Evolutionary conservation across 2,329 filamentous ascomycete genomes (phyloP).

Genomic region (Tolypocladium ovalisporum): DNA sequence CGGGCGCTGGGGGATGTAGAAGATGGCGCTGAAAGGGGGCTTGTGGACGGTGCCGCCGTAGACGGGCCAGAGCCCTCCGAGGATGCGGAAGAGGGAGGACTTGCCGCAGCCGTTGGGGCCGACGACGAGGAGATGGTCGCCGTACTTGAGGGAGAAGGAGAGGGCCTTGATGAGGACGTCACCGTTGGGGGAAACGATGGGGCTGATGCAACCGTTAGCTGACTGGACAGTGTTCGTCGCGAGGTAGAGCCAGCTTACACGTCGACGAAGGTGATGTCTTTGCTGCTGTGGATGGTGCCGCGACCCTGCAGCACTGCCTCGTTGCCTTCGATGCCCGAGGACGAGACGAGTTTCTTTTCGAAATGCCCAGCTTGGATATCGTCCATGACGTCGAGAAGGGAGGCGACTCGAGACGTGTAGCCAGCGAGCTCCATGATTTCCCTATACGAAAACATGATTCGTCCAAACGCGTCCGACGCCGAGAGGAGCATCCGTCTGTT

Average conservation of each 20-base stretch:
- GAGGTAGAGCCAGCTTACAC: constrained; percentile 41
- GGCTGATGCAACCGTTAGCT: constrained; percentile 29
- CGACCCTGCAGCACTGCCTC: constrained; percentile 72
- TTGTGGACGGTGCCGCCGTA: constrained; percentile 92
- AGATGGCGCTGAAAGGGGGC: constrained; percentile 84
- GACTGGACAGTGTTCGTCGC: not conserved
- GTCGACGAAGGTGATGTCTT: constrained; percentile 73
- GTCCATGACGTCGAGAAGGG: constrained; percentile 84
- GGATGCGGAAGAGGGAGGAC: constrained; percentile 88
- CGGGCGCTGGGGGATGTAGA: constrained; percentile 94
- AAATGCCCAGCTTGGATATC: constrained; percentile 86
- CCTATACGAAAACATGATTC: constrained; percentile 96
- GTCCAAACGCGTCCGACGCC: constrained; percentile 89
- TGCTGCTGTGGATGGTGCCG: constrained; percentile 71
- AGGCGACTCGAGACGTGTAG: constrained; percentile 86
- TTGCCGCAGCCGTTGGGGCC: constrained; percentile 97
- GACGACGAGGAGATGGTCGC: constrained; percentile 87
- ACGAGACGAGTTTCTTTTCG: constrained; percentile 92
- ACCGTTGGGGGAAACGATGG: constrained; percentile 93
- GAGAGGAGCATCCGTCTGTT: constrained; percentile 86
- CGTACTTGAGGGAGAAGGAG: constrained; percentile 75
- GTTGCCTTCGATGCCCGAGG: constrained; percentile 71
- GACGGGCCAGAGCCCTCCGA: constrained; percentile 93
- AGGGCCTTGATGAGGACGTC: constrained; percentile 80
- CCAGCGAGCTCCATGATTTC: constrained; percentile 94